These are phyloP conservation scores for Colletotrichum sp. DNA, from an alignment of 2,329 filamentous ascomycete species.

Conservation along the genomic window DNA sequence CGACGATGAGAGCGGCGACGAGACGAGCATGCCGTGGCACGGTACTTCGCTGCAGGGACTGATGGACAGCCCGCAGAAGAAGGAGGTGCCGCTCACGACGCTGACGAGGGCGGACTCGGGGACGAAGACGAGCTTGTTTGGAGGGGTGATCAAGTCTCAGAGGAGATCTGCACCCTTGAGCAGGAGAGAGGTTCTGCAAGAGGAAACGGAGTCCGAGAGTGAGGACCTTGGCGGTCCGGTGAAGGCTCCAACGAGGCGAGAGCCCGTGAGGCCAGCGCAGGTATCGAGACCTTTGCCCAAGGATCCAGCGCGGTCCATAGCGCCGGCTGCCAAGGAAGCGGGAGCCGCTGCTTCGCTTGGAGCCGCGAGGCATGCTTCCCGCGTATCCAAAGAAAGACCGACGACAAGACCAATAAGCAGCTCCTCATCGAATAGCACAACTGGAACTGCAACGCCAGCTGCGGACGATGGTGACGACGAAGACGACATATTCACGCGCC, in stretches of 20 bases:
- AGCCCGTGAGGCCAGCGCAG: not conserved
- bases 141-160: not conserved
- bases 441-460: not conserved
- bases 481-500: constrained; percentile 10
- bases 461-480: not conserved
- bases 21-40: constrained; percentile 27
- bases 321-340: not conserved
- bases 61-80: constrained; percentile 44
- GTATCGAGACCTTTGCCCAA: not conserved
- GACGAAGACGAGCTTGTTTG: constrained; percentile 30
- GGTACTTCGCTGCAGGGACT: constrained; percentile 43
- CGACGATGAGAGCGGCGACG: constrained; percentile 33
- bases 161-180: constrained; percentile 15
- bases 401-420: not conserved
- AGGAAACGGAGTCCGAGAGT: constrained; percentile 8
- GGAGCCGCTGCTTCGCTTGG: not conserved
- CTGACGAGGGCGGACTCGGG: constrained; percentile 26
- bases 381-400: not conserved
- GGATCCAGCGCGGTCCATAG: not conserved
- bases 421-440: constrained; percentile 32
- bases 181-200: not conserved
- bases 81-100: constrained; percentile 25
- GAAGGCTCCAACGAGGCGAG: not conserved
- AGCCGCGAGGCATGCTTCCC: not conserved
- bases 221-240: not conserved